Conservation (phyloP, 2,329 filamentous ascomycete genomes). For the Penicillium sp. region DNA sequence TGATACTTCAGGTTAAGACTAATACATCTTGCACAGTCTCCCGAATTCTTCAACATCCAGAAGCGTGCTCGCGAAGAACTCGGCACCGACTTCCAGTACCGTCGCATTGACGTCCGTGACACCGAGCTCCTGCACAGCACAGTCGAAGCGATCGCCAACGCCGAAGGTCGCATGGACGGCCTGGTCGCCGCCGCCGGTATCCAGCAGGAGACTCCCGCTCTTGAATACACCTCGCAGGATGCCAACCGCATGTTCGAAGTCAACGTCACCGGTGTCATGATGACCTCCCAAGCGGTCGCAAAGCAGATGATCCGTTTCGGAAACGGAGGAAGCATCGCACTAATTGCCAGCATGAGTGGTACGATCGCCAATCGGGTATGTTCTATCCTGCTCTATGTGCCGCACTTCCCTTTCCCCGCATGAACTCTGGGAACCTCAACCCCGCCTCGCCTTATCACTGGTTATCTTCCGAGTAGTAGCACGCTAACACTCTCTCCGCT, state of each 20-base stretch:
- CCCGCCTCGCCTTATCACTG: conserved; percentile 4
- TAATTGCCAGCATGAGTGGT: conserved; percentile 68
- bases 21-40: conserved; percentile 38
- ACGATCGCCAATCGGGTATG: conserved; percentile 58
- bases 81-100: conserved; percentile 73
- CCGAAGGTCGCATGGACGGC: conserved; percentile 76
- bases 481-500: conserved; percentile 11
- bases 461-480: background rate
- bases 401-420: conserved; percentile 10
- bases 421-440: background rate
- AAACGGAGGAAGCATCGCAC: conserved; percentile 63
- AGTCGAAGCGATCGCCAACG: conserved; percentile 70
- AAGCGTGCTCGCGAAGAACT: conserved; percentile 67
- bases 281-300: conserved; percentile 67
- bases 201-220: conserved; percentile 80
- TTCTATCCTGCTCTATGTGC: conserved; percentile 5
- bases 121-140: conserved; percentile 69
- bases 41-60: conserved; percentile 69
- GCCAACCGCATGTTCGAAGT: conserved; percentile 67
- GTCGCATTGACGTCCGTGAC: conserved; percentile 79
- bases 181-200: conserved; percentile 73
- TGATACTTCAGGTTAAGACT: background rate
- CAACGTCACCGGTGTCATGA: conserved; percentile 66
- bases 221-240: conserved; percentile 73
- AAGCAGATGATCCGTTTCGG: conserved; percentile 67